These are phyloP conservation scores for Cucurbita moschata DNA, from an alignment of 306 rosid genomes.

Conservation along the genomic window DNA sequence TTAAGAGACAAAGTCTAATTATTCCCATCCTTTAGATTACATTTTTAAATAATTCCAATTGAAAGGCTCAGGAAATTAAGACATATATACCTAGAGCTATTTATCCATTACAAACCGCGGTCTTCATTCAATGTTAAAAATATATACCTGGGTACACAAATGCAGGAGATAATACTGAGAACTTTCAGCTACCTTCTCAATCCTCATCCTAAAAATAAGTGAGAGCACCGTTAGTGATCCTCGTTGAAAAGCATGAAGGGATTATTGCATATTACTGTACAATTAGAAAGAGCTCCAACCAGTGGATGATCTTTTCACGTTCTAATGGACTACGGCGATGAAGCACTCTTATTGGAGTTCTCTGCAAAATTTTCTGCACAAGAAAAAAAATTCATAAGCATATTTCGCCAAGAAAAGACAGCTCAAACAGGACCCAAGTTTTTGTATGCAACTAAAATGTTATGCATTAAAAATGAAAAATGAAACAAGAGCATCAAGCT, in stretches of 20 bases:
- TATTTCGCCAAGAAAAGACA: background rate
- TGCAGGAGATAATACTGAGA: constrained; percentile 82
- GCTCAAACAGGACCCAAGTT: background rate
- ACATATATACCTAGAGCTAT: background rate
- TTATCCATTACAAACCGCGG: background rate
- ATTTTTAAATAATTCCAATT: background rate
- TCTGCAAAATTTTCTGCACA: constrained; percentile 58
- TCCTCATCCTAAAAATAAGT: constrained; percentile 52
- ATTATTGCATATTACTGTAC: background rate
- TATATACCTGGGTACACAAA: constrained; percentile 74
- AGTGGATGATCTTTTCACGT: constrained; percentile 79
- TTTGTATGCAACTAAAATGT: background rate
- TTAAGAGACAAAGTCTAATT: background rate
- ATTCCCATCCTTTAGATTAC: background rate
- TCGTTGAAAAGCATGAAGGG: background rate
- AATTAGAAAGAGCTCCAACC: constrained; percentile 30
- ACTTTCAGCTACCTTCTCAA: constrained; percentile 58
- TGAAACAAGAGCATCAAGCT: background rate
- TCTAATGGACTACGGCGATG: constrained; percentile 94
- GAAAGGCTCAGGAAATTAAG: background rate
- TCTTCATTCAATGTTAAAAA: background rate
- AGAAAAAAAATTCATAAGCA: background rate
- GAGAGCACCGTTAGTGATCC: background rate
- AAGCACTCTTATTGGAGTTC: constrained; percentile 88
- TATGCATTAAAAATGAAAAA: background rate